A percentile compares a stretch with the other conserved stretches of the same genome.
phyloP scores from a whole-genome alignment of 805 yeast species.

The Starmerella scarabaei region DNA sequence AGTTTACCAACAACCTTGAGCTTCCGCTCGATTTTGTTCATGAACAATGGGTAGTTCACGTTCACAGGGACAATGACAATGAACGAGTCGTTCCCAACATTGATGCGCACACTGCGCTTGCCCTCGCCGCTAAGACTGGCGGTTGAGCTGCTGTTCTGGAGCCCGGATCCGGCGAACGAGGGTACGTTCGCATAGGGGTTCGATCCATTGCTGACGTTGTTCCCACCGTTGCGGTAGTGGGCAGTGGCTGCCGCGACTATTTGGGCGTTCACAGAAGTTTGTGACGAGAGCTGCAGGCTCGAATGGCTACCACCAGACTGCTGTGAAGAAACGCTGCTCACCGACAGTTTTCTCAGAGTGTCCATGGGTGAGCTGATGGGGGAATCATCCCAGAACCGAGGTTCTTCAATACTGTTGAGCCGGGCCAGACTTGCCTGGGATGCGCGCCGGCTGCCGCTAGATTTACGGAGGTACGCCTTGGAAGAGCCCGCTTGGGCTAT shows the following conservation, averaged over 20 bases:
- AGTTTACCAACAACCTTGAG: conserved; percentile 40
- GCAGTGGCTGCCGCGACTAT: background rate
- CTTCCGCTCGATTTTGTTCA: conserved; percentile 46
- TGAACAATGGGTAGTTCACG: conserved; percentile 39
- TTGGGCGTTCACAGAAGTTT: background rate
- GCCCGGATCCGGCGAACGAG: conserved; percentile 2
- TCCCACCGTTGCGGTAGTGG: conserved; percentile 3
- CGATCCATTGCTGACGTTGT: too few species aligned
- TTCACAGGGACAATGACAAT: conserved; percentile 49
- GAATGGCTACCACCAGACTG: conserved; percentile 6
- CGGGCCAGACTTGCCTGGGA: conserved; percentile 3
- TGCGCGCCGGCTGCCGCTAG: conserved; percentile 2
- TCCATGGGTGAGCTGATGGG: conserved; percentile 14
- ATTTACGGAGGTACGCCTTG: background rate
- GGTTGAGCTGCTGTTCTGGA: conserved; percentile 9
- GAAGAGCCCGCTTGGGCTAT: background rate
- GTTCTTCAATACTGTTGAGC: conserved; percentile 8
- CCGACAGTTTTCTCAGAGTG: conserved; percentile 17
- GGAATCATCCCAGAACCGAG: conserved; percentile 15
- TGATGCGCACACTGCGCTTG: conserved; percentile 27
- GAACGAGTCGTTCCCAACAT: conserved; percentile 34
- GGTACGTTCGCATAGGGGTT: too few species aligned
- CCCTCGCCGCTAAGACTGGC: conserved; percentile 8
- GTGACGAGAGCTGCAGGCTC: conserved; percentile 1
- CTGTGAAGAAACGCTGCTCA: conserved; percentile 15